phyloP scores from a whole-genome alignment of 208 protist genomes.

The Crithidia thermophila region DNA sequence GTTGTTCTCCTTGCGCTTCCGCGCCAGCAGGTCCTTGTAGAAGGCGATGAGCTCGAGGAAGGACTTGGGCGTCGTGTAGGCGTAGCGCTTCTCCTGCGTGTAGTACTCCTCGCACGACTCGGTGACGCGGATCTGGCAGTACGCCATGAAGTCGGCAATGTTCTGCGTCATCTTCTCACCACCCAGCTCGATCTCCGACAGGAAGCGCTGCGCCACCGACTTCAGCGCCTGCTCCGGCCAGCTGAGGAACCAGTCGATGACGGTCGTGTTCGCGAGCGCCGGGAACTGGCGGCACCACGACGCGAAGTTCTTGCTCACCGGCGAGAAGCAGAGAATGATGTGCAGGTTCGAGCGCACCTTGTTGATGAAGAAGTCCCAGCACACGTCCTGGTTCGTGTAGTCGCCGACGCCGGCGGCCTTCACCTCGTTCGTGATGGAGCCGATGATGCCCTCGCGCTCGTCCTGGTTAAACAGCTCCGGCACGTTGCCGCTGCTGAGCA shows the following conservation, averaged over 20 bases:
- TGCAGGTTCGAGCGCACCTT: constrained; percentile 97
- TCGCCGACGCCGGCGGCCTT: constrained; percentile 90
- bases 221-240: constrained; percentile 98
- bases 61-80: constrained; percentile 99
- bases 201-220: constrained; percentile 95
- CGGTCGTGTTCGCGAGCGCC: constrained; percentile 97
- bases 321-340: constrained; percentile 98
- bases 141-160: constrained; percentile 97
- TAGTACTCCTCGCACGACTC: constrained; percentile 95
- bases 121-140: constrained; percentile 95
- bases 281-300: constrained; percentile 98
- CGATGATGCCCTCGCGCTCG: constrained; percentile 91
- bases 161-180: constrained; percentile 80
- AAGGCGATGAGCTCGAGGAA: constrained; percentile 99
- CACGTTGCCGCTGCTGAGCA: constrained; percentile 97
- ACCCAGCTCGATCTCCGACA: constrained; percentile 93
- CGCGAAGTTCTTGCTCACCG: constrained; percentile 97
- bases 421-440: constrained; percentile 92
- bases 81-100: constrained; percentile 94
- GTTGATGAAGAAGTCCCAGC: constrained; percentile 97
- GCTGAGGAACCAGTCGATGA: constrained; percentile 99
- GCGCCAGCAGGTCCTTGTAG: constrained; percentile 95
- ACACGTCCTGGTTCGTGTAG: constrained; percentile 92
- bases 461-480: constrained; percentile 96
- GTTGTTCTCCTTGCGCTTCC: constrained; percentile 92